Base-by-base conservation (phyloP, 768 basidiomycete species). In the Kwoniella botswanensis region DNA sequence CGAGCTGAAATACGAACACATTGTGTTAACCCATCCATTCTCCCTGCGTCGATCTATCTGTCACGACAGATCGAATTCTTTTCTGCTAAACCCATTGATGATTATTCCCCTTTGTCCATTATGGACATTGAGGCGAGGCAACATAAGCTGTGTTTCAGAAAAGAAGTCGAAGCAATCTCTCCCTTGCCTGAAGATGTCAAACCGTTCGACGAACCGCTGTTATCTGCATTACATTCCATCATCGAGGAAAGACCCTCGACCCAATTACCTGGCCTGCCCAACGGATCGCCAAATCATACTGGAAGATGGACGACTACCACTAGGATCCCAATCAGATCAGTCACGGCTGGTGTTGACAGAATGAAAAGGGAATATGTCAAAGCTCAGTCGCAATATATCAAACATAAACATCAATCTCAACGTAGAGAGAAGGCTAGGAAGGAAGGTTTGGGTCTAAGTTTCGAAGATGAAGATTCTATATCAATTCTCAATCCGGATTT, bases 61-160 rank as follows among this genome's bases (percentile, higher is more conserved):
- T 88, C 90, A 0, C 92, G 93, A 74, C 93, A 95, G 71, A 93
- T 96, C 80, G 86, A 89, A 12, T 96, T 96, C 85, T 87, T 88
- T 75, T 87, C 89, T 1, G 86, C 93, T 0, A 88, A 89, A 13
- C 89, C 90, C 72, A 90, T 93, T 74, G 92, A 93, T 78, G 79
- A 80, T n/a, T 78, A 71, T 67, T 90, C 93, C 67, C 90, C 92
- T 0, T 88, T 92, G n/a, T 88, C 77, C 9, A 74, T 80, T 90
- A 46, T 88, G 89, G 43, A 86, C 87, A 3, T 88, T 88, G 71
- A 88, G 88, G 65, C 86, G 91, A 57, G 88, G 89, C 67, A 85
- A 90, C 43, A 82, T 85, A 1, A 88, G 87, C 1, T 94, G 65
- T 88, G 90, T 15, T 92, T 93, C 7, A 88, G 92, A 18, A 87